Evolutionary conservation across 495 filamentous ascomycete genomes (phyloP).

Genomic region (Ascobolus immersus): DNA sequence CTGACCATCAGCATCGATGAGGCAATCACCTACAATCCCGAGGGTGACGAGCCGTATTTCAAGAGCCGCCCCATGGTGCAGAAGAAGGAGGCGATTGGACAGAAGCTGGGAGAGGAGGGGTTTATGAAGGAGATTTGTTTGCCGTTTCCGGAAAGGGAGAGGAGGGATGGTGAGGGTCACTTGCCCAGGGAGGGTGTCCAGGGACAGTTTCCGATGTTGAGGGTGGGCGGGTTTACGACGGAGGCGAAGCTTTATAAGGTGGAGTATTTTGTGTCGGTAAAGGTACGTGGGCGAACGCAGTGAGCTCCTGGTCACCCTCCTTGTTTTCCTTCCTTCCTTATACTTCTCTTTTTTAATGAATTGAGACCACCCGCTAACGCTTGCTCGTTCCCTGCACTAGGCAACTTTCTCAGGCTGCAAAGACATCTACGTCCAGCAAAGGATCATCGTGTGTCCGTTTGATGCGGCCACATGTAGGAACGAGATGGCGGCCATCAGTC

Average conservation of each 20-base stretch:
- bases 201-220: constrained; percentile 67
- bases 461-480: constrained; percentile 91
- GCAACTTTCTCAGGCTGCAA: constrained; percentile 71
- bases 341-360: background rate
- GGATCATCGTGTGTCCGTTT: constrained; percentile 84
- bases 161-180: constrained; percentile 68
- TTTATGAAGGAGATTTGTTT: constrained; percentile 78
- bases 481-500: constrained; percentile 93
- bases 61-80: constrained; percentile 71
- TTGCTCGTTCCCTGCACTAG: constrained; percentile 20
- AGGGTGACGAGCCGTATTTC: constrained; percentile 85
- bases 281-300: constrained; percentile 29
- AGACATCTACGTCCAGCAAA: constrained; percentile 76
- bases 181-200: constrained; percentile 49
- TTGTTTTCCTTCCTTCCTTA: constrained; percentile 5
- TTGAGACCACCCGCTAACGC: constrained; percentile 3
- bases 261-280: constrained; percentile 84
- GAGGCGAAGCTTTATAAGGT: constrained; percentile 90
- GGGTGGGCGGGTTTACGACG: constrained; percentile 74
- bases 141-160: constrained; percentile 73
- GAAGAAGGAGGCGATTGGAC: constrained; percentile 52
- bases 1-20: constrained; percentile 89
- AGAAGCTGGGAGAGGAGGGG: constrained; percentile 63
- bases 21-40: constrained; percentile 89
- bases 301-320: constrained; percentile 8